Evolutionary conservation across 148 eudicot species (phyloP).

Genomic region (Polygonum maritimum): DNA sequence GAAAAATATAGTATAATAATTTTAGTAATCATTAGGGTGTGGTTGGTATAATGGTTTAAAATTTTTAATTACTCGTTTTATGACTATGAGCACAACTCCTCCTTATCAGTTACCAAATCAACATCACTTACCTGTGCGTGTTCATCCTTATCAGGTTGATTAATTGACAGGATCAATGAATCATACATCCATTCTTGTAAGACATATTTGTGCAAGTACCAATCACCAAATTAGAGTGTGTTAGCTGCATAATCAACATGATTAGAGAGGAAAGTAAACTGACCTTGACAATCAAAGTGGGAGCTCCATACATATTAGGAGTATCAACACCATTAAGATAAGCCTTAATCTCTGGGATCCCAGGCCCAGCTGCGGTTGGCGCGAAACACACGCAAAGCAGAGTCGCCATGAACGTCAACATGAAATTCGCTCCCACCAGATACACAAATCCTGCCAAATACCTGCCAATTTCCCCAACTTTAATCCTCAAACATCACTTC

Average conservation of each 20-base stretch:
- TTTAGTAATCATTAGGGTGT: neutral
- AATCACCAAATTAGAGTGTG: neutral
- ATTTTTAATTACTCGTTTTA: neutral
- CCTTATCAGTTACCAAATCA: neutral
- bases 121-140: neutral
- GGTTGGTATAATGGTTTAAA: neutral
- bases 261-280: conserved; percentile 1
- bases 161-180: neutral
- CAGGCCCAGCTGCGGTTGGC: conserved; percentile 93
- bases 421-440: conserved; percentile 49
- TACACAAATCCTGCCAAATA: conserved; percentile 48
- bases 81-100: neutral
- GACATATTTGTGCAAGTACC: too few species aligned
- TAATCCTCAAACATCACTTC: too few species aligned
- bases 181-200: too few species aligned
- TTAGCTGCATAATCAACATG: too few species aligned
- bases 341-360: conserved; percentile 87
- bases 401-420: conserved; percentile 54
- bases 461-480: conserved; percentile 33
- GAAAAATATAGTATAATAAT: too few species aligned
- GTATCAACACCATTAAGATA: conserved; percentile 86
- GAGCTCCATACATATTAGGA: conserved; percentile 80
- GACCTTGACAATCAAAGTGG: conserved; percentile 81
- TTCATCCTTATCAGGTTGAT: neutral
- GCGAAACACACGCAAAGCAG: conserved; percentile 65